These are phyloP conservation scores for Tolypocladium paradoxum DNA, from an alignment of 2,329 filamentous ascomycete species.

Conservation along the genomic window DNA sequence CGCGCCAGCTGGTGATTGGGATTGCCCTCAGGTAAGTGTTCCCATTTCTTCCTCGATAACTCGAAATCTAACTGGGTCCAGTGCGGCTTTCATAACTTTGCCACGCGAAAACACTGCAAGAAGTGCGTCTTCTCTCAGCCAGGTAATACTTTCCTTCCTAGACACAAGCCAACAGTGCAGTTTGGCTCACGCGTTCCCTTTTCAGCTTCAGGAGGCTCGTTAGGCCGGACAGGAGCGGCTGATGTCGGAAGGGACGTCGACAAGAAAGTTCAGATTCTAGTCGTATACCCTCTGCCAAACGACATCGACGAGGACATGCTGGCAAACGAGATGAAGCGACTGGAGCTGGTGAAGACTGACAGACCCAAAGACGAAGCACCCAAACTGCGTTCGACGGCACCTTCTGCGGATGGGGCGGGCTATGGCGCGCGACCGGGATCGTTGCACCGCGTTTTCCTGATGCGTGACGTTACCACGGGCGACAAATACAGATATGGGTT, in stretches of 20 bases:
- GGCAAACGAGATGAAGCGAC: conserved; percentile 60
- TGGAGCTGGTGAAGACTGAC: conserved; percentile 53
- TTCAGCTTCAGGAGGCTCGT: conserved; percentile 17
- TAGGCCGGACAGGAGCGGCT: conserved; percentile 34
- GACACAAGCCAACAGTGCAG: not conserved
- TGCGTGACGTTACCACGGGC: conserved; percentile 60
- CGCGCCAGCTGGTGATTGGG: conserved; percentile 20
- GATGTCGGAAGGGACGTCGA: conserved; percentile 40
- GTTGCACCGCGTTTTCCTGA: conserved; percentile 65
- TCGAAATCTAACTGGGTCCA: conserved; percentile 11
- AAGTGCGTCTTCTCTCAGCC: conserved; percentile 21
- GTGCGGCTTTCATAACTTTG: conserved; percentile 30
- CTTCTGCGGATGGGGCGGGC: conserved; percentile 43
- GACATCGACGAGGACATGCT: conserved; percentile 64
- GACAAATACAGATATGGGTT: conserved; percentile 76
- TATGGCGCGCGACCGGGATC: conserved; percentile 63
- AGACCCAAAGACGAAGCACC: conserved; percentile 31
- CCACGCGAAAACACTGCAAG: conserved; percentile 26
- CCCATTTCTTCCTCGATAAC: not conserved
- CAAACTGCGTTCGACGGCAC: conserved; percentile 50
- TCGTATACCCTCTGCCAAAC: conserved; percentile 60
- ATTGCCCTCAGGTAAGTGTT: conserved; percentile 20
- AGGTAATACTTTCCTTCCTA: conserved; percentile 10
- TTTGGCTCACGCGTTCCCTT: not conserved
- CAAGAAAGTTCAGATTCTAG: conserved; percentile 61